Percentiles rank a stretch among this genome's conserved stretches.
phyloP scores from a whole-genome alignment of 306 rosid species.

The Lupinus albus region DNA sequence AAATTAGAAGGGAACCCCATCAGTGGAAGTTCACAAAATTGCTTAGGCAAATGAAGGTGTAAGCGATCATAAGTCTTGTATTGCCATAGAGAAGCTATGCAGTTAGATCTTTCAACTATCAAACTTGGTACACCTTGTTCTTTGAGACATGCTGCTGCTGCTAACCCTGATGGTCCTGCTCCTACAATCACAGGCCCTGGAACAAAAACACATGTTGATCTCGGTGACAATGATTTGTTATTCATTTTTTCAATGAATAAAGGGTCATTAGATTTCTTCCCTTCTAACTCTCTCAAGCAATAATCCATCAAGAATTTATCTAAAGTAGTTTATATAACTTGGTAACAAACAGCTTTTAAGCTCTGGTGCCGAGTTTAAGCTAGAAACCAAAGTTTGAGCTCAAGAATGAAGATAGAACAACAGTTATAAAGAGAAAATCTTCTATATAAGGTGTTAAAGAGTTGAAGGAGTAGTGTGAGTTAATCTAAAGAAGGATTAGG shows the following conservation, averaged over 20 bases:
- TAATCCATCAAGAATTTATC: conserved; percentile 58
- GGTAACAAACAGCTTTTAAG: neutral
- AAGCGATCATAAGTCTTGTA: conserved; percentile 77
- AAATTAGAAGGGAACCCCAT: conserved; percentile 58
- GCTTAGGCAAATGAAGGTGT: conserved; percentile 71
- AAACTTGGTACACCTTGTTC: conserved; percentile 49
- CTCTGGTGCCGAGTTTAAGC: neutral
- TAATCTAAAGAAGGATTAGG: conserved; percentile 37
- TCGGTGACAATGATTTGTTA: conserved; percentile 11
- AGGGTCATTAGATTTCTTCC: conserved; percentile 74
- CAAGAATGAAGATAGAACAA: conserved; percentile 12
- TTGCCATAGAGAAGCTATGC: conserved; percentile 91
- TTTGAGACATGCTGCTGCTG: conserved; percentile 74
- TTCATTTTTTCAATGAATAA: conserved; percentile 46
- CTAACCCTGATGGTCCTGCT: conserved; percentile 87
- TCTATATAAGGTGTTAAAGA: neutral
- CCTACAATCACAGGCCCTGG: conserved; percentile 73
- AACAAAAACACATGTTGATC: conserved; percentile 27
- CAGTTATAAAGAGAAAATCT: conserved; percentile 3
- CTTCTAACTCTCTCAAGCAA: conserved; percentile 60
- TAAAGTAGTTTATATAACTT: no score
- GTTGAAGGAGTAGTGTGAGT: conserved; percentile 34
- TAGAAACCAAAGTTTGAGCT: conserved; percentile 6
- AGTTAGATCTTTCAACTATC: conserved; percentile 69
- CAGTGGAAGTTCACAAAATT: conserved; percentile 78